Evolutionary conservation across 768 basidiomycete genomes (phyloP).

Genomic region (Ephemerocybe angulata): DNA sequence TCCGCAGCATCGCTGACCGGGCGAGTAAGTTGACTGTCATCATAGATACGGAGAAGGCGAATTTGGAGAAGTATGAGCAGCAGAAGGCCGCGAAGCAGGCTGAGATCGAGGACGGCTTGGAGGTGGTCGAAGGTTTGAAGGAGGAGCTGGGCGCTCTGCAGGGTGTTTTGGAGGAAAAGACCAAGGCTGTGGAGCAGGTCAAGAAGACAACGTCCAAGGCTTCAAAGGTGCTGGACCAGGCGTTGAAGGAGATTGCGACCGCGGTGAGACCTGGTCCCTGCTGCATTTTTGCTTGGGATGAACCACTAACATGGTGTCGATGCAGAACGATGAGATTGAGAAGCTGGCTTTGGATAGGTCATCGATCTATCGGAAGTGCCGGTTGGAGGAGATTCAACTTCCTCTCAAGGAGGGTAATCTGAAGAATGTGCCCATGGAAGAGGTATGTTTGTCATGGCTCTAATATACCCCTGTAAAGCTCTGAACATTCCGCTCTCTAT

Average conservation of each 20-base stretch:
- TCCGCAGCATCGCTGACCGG: constrained; percentile 62
- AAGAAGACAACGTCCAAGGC: constrained; percentile 70
- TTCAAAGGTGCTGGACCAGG: constrained; percentile 76
- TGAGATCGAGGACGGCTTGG: constrained; percentile 59
- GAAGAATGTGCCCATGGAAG: constrained; percentile 90
- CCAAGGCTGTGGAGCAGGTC: constrained; percentile 67
- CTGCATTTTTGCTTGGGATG: background rate
- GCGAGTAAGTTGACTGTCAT: constrained; percentile 50
- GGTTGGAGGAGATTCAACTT: constrained; percentile 86
- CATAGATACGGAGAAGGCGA: constrained; percentile 49
- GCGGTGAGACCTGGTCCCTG: constrained; percentile 48
- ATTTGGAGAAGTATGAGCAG: constrained; percentile 49
- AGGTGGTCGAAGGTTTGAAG: constrained; percentile 51
- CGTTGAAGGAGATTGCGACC: constrained; percentile 82
- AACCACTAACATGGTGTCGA: constrained; percentile 7
- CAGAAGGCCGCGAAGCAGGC: constrained; percentile 51
- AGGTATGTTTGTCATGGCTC: constrained; percentile 47
- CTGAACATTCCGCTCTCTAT: constrained; percentile 6
- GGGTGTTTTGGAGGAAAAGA: constrained; percentile 68
- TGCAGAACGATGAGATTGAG: constrained; percentile 76
- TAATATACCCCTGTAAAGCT: background rate
- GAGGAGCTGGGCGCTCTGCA: constrained; percentile 60
- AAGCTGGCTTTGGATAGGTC: constrained; percentile 83
- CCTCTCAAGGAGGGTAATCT: constrained; percentile 75
- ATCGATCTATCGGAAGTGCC: constrained; percentile 84